A percentile compares a stretch with the other conserved stretches of the same genome.
Evolutionary conservation across 169 alveolate genomes (phyloP).

Genomic region (Neospora caninum): DNA sequence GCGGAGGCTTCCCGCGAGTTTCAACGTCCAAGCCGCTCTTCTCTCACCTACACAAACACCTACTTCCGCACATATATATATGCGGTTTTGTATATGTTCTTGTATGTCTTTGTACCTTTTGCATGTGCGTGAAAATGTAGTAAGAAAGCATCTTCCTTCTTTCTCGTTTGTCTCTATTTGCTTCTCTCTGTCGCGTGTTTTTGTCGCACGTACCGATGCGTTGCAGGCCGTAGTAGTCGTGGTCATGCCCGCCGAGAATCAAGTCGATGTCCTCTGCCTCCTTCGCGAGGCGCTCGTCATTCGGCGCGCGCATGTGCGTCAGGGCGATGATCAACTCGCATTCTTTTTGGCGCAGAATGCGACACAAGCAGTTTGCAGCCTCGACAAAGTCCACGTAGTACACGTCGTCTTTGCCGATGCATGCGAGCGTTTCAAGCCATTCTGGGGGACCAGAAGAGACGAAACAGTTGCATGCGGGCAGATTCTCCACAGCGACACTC

Average conservation of each 20-base stretch:
- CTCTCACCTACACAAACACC: not conserved
- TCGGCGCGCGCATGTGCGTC: constrained; percentile 92
- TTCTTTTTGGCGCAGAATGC: constrained; percentile 77
- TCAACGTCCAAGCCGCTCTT: no score
- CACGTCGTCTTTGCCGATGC: constrained; percentile 79
- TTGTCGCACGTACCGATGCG: constrained; percentile 63
- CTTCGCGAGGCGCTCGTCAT: constrained; percentile 84
- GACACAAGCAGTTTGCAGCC: constrained; percentile 76
- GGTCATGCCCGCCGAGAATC: constrained; percentile 93
- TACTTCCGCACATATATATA: not conserved
- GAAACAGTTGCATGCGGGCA: not conserved
- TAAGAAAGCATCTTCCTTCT: no score
- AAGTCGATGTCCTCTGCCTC: constrained; percentile 85
- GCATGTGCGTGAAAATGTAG: not conserved
- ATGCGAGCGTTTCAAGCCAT: constrained; percentile 89
- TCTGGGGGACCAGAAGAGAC: constrained; percentile 60
- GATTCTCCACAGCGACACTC: no score
- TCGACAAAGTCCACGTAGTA: constrained; percentile 83
- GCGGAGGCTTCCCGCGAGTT: no score
- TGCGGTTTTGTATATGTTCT: not conserved
- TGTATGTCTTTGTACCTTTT: not conserved
- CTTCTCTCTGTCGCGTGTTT: not conserved
- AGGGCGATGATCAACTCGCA: constrained; percentile 91
- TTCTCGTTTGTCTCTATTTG: not conserved
- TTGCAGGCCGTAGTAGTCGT: constrained; percentile 75